phyloP scores from a whole-genome alignment of 208 protist genomes.

The Porcisia hertigi region DNA sequence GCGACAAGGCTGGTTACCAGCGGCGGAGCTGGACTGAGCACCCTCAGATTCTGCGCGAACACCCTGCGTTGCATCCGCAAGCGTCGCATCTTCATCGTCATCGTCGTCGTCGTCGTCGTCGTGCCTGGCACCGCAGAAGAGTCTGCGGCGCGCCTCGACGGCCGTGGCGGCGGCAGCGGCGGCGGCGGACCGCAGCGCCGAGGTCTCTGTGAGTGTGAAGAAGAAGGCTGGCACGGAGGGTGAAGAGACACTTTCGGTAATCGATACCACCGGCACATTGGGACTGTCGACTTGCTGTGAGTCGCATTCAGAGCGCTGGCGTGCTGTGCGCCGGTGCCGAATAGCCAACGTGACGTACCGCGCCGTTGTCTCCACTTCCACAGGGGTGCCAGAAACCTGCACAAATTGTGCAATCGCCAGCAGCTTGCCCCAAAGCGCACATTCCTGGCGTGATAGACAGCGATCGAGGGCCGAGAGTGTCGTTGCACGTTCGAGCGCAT shows the following conservation, averaged over 20 bases:
- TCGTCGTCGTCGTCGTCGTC: background rate
- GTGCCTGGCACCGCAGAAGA: constrained; percentile 5
- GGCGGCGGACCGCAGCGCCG: background rate
- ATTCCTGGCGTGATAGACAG: constrained; percentile 18
- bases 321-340: constrained; percentile 22
- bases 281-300: background rate
- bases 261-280: background rate
- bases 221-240: constrained; percentile 38
- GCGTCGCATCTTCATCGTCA: background rate
- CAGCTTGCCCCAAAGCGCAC: constrained; percentile 35
- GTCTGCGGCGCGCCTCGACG: background rate
- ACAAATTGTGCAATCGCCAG: constrained; percentile 41
- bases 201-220: constrained; percentile 32
- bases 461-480: background rate
- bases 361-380: constrained; percentile 36
- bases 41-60: background rate
- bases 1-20: background rate
- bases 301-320: constrained; percentile 6
- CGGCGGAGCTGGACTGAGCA: background rate
- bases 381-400: constrained; percentile 42
- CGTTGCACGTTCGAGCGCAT: background rate
- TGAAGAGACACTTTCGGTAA: constrained; percentile 13
- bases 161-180: background rate
- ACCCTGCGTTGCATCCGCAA: background rate
- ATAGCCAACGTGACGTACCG: constrained; percentile 39